These are phyloP conservation scores for Carex sylvatica DNA, from an alignment of 202 grass and related monocot genomes.

Conservation along the genomic window DNA sequence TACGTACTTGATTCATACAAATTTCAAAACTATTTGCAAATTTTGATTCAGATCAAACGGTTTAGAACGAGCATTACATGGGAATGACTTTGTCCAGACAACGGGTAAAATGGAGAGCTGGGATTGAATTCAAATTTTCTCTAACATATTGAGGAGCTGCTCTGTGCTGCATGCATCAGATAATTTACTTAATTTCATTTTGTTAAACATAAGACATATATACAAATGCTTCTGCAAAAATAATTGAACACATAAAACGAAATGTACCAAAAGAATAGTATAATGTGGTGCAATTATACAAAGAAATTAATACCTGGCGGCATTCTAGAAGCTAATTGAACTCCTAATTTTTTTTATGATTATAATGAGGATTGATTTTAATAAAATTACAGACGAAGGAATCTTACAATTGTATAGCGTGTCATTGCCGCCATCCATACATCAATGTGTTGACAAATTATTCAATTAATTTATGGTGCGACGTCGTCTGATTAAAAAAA, in stretches of 20 bases:
- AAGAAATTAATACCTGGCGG: not conserved
- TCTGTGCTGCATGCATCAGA: not conserved
- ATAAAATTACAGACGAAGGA: not conserved
- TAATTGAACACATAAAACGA: not conserved
- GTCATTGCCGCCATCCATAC: not conserved
- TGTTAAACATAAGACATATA: not conserved
- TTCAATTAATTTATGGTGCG: not conserved
- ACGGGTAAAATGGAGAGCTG: too few species aligned
- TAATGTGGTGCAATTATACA: not conserved
- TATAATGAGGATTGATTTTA: not conserved
- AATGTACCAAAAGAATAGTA: not conserved
- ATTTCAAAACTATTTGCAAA: too few species aligned
- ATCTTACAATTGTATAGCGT: not conserved
- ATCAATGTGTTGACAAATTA: not conserved
- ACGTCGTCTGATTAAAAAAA: not conserved
- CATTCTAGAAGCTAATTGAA: not conserved
- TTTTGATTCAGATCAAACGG: too few species aligned
- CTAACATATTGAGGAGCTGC: not conserved
- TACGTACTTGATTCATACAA: too few species aligned
- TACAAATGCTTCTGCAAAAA: not conserved
- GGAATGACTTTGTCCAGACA: too few species aligned
- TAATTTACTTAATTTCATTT: not conserved
- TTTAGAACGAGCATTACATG: too few species aligned
- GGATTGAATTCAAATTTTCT: too few species aligned
- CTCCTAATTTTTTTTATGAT: not conserved